A percentile compares a stretch with the other conserved stretches of the same genome.
These are phyloP conservation scores for Lobosporangium transversale DNA, from an alignment of 192 early-diverging fungal species.

Conservation along the genomic window DNA sequence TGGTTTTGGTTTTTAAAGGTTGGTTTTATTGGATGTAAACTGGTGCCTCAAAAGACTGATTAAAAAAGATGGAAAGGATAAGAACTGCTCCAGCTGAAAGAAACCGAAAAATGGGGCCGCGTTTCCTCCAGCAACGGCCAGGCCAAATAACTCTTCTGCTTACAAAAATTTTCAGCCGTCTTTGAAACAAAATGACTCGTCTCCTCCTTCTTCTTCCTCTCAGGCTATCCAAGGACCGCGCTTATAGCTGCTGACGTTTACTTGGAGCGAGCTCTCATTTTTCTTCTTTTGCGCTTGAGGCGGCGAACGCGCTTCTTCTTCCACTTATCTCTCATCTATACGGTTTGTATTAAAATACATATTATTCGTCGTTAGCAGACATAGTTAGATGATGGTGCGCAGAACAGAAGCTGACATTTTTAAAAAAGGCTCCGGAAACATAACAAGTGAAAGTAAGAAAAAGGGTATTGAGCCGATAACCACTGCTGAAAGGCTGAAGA, in stretches of 20 bases:
- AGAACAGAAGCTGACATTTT: not conserved
- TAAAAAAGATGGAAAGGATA: not conserved
- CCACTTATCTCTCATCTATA: constrained; percentile 59
- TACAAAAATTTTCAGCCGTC: too few relatives aligned
- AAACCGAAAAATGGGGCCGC: too few relatives aligned
- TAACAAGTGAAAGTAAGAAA: too few relatives aligned
- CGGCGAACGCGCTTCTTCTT: constrained; percentile 57
- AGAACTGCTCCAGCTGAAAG: too few relatives aligned
- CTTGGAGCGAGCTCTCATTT: constrained; percentile 58
- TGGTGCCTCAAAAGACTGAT: not conserved
- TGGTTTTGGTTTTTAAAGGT: not conserved
- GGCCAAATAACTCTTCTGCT: too few relatives aligned
- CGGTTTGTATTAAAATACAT: not conserved
- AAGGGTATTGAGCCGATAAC: too few relatives aligned
- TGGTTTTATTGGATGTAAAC: constrained; percentile 1
- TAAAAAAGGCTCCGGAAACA: too few relatives aligned
- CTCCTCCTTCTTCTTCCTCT: not conserved
- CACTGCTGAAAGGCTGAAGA: not conserved
- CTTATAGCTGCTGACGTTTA: constrained; percentile 48
- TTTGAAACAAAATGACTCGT: too few relatives aligned
- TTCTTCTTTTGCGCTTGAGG: constrained; percentile 59
- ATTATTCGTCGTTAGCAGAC: not conserved
- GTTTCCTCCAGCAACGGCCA: too few relatives aligned
- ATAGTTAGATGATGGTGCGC: not conserved
- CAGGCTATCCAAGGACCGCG: constrained; percentile 20